Conservation (phyloP, 805 yeast genomes). For the Nakazawaea laoshanensis region DNA sequence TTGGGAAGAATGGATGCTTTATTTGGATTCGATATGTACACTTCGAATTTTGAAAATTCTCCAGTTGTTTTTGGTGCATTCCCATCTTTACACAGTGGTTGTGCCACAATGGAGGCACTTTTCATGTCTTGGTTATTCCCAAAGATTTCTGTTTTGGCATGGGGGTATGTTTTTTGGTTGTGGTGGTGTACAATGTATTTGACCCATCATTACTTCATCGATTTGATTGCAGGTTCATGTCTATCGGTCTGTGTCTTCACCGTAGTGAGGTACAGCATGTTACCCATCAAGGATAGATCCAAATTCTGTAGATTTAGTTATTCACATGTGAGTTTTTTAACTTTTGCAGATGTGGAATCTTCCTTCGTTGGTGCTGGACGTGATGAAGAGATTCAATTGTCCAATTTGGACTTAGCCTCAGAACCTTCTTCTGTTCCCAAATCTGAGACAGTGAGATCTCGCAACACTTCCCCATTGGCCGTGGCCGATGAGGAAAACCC, state of each 20-base stretch:
- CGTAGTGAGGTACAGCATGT: slow-evolving; percentile 50
- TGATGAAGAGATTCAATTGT: slow-evolving; percentile 7
- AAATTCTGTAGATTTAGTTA: slow-evolving; percentile 70
- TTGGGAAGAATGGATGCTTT: slow-evolving; percentile 77
- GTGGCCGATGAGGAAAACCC: slow-evolving; percentile 4
- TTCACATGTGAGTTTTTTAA: slow-evolving; percentile 22
- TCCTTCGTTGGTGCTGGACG: slow-evolving; percentile 1
- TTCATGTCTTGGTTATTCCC: slow-evolving; percentile 85
- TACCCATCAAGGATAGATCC: slow-evolving; percentile 51
- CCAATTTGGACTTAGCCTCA: background rate
- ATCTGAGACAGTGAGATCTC: slow-evolving; percentile 1
- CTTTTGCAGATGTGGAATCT: slow-evolving; percentile 7
- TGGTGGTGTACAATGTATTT: slow-evolving; percentile 99
- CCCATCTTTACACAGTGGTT: slow-evolving; percentile 84
- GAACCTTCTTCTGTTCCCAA: background rate
- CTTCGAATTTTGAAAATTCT: slow-evolving; percentile 72
- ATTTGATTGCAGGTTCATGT: slow-evolving; percentile 89
- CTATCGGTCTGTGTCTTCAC: slow-evolving; percentile 65
- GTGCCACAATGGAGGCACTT: slow-evolving; percentile 88
- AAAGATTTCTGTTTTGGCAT: slow-evolving; percentile 50
- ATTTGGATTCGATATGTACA: slow-evolving; percentile 74
- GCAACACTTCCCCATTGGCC: background rate
- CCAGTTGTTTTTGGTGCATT: slow-evolving; percentile 85
- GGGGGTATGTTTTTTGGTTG: slow-evolving; percentile 79
- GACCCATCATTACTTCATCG: slow-evolving; percentile 94